Percentiles rank a stretch among this genome's conserved stretches.
These are phyloP conservation scores for Digitaria exilis DNA, from an alignment of 202 grass and related monocot species.

Conservation along the genomic window DNA sequence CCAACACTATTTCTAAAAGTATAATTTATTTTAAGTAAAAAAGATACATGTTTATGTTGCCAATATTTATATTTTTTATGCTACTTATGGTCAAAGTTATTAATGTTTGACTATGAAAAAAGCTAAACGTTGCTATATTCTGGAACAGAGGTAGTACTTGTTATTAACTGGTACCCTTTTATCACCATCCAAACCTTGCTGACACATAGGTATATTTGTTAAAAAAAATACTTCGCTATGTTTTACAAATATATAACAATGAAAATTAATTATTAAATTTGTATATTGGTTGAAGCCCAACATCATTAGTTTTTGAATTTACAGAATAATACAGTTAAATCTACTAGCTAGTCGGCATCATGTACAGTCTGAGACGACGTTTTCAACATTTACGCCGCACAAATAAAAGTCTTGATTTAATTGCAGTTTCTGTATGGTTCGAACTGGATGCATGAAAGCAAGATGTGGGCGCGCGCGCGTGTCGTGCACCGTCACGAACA, in stretches of 20 bases:
- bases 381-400: background rate
- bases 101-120: too few relatives aligned
- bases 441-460: background rate
- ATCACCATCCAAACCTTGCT: too few relatives aligned
- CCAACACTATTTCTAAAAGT: too few relatives aligned
- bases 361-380: background rate
- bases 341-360: background rate
- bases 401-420: background rate
- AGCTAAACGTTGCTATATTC: too few relatives aligned
- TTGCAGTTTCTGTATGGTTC: background rate
- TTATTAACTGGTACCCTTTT: too few relatives aligned
- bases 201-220: too few relatives aligned
- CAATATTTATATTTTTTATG: too few relatives aligned
- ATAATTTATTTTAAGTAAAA: too few relatives aligned
- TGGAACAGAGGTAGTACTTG: too few relatives aligned
- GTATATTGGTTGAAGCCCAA: background rate
- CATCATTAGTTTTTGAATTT: background rate
- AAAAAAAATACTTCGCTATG: too few relatives aligned
- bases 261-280: background rate
- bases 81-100: too few relatives aligned
- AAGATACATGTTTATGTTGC: too few relatives aligned
- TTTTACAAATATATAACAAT: background rate
- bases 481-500: slow-evolving; percentile 23
- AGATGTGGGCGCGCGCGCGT: background rate
- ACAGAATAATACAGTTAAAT: background rate